A percentile compares a stretch with the other conserved stretches of the same genome.
Evolutionary conservation across 805 yeast species (phyloP).

Genomic region (Wickerhamiella kurtzmanii): DNA sequence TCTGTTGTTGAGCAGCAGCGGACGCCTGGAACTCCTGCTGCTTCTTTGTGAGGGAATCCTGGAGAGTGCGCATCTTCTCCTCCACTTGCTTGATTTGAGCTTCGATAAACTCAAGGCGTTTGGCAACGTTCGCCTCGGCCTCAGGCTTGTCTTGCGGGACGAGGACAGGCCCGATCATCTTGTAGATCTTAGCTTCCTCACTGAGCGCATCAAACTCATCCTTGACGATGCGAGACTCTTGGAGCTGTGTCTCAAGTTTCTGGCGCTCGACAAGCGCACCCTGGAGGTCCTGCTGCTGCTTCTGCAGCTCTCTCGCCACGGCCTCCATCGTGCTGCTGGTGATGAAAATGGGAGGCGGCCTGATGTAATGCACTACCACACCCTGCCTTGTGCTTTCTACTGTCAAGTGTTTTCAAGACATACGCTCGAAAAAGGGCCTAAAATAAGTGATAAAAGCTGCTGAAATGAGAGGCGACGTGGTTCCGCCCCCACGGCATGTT

Average conservation of each 20-base stretch:
- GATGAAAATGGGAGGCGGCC: no score
- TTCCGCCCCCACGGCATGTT: conserved; percentile 38
- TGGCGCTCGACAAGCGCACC: conserved; percentile 63
- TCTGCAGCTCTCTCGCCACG: conserved; percentile 14
- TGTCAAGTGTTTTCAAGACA: no score
- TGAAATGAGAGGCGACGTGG: conserved; percentile 28
- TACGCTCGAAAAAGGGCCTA: no score
- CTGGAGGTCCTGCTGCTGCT: conserved; percentile 23
- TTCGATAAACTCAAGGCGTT: conserved; percentile 78
- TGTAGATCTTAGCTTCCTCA: conserved; percentile 66
- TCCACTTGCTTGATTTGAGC: conserved; percentile 72
- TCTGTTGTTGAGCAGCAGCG: conserved; percentile 6
- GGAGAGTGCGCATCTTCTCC: conserved; percentile 44
- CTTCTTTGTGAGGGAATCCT: conserved; percentile 38
- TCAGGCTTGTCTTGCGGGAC: conserved; percentile 78
- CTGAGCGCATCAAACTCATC: conserved; percentile 58
- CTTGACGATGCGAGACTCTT: conserved; percentile 82
- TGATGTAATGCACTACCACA: not conserved
- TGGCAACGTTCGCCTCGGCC: conserved; percentile 71
- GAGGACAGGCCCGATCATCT: conserved; percentile 82
- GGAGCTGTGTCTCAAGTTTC: conserved; percentile 81
- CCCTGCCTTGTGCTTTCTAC: no score
- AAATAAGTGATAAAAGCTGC: no score
- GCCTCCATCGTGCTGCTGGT: no score
- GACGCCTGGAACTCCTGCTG: conserved; percentile 16